A percentile compares a stretch with the other conserved stretches of the same genome.
Evolutionary conservation across 371 early-diverging fungal species (phyloP).

Genomic region (Rhizopus sp.): DNA sequence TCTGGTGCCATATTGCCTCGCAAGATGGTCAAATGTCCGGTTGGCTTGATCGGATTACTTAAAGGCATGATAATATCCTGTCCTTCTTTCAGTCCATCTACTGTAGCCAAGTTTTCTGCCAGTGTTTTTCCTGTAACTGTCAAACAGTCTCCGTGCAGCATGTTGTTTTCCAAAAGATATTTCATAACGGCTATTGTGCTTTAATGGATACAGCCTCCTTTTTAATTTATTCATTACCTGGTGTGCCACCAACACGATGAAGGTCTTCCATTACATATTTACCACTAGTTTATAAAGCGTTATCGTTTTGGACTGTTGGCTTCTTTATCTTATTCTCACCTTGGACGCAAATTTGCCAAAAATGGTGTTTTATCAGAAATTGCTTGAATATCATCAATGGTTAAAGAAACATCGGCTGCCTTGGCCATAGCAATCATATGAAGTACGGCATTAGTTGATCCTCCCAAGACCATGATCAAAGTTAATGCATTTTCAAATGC

Average conservation of each 20-base stretch:
- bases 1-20: constrained; percentile 82
- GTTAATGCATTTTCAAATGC: constrained; percentile 96
- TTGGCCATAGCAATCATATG: constrained; percentile 95
- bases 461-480: constrained; percentile 90
- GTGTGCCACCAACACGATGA: constrained; percentile 87
- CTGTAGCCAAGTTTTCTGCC: constrained; percentile 79
- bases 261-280: constrained; percentile 96
- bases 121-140: constrained; percentile 95
- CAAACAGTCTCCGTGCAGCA: constrained; percentile 83
- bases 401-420: constrained; percentile 76
- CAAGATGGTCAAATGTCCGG: constrained; percentile 81
- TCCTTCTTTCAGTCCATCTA: constrained; percentile 69
- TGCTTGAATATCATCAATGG: constrained; percentile 90
- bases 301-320: neutral
- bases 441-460: constrained; percentile 96
- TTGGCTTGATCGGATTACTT: constrained; percentile 70
- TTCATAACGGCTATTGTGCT: constrained; percentile 65
- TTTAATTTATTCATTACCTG: constrained; percentile 50
- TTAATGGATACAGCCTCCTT: neutral
- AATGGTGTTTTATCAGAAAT: constrained; percentile 85
- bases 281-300: constrained; percentile 57
- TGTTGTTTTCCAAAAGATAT: constrained; percentile 77
- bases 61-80: constrained; percentile 75
- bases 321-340: constrained; percentile 28
- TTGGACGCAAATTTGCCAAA: constrained; percentile 92